A percentile compares a stretch with the other conserved stretches of the same genome.
phyloP scores from a whole-genome alignment of 768 basidiomycete species.

The Baorangia bicolor region DNA sequence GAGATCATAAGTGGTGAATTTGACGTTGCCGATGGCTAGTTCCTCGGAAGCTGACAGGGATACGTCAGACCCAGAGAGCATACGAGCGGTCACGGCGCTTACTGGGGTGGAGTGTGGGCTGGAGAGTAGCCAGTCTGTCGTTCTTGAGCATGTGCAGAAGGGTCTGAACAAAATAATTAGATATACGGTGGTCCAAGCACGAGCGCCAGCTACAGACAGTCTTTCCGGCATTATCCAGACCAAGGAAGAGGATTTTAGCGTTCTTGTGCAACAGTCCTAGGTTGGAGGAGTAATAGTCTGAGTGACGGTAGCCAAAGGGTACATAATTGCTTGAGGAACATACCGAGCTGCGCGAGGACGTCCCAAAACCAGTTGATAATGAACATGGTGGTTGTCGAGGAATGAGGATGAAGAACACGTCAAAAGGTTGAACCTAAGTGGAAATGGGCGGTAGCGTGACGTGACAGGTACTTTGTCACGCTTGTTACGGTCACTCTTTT shows the following conservation, averaged over 20 bases:
- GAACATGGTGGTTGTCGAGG: conserved; percentile 54
- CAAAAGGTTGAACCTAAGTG: conserved; percentile 7
- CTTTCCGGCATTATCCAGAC: conserved; percentile 98
- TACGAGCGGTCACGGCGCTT: conserved; percentile 28
- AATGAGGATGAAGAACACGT: conserved; percentile 23
- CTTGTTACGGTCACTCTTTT: conserved; percentile 5
- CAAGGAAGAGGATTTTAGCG: conserved; percentile 99
- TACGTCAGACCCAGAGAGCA: conserved; percentile 3
- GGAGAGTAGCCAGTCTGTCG: conserved; percentile 93
- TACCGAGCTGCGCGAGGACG: conserved; percentile 89
- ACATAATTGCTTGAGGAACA: conserved; percentile 21
- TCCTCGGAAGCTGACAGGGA: conserved; percentile 85
- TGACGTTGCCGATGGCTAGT: conserved; percentile 96
- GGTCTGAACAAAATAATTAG: conserved; percentile 52
- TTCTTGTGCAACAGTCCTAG: conserved; percentile 94
- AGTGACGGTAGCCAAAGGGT: background rate
- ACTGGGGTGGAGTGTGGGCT: conserved; percentile 99
- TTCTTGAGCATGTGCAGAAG: conserved; percentile 99
- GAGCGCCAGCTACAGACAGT: conserved; percentile 58
- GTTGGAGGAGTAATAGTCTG: background rate
- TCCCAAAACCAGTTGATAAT: conserved; percentile 97
- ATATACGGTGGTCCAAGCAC: background rate
- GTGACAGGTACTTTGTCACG: conserved; percentile 15
- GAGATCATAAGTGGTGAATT: conserved; percentile 98
- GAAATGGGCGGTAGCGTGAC: conserved; percentile 9